Evolutionary conservation across 2,329 filamentous ascomycete genomes (phyloP).

Genomic region (Plenodomus tracheiphilus): DNA sequence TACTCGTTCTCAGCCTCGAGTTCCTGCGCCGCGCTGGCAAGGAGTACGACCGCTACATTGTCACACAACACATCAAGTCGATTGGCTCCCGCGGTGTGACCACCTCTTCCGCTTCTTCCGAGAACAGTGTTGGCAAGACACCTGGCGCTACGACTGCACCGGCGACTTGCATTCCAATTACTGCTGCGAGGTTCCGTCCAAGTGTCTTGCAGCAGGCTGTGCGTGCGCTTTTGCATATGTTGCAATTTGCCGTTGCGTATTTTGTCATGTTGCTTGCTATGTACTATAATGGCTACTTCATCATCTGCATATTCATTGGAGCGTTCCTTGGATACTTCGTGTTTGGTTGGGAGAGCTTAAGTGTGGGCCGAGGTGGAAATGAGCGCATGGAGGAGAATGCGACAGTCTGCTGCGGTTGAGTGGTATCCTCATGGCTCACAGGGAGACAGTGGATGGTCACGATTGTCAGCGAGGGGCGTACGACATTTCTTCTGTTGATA

Average conservation of each 20-base stretch:
- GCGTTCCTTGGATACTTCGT: constrained; percentile 42
- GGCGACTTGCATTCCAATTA: constrained; percentile 1
- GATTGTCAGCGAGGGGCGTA: too few relatives aligned
- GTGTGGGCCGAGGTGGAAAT: constrained; percentile 21
- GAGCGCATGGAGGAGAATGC: constrained; percentile 41
- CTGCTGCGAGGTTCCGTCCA: constrained; percentile 51
- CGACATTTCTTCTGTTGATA: too few relatives aligned
- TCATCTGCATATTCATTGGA: constrained; percentile 51
- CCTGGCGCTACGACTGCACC: constrained; percentile 6
- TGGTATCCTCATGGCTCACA: neutral
- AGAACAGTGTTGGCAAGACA: constrained; percentile 16
- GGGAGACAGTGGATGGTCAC: neutral
- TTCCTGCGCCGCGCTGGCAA: constrained; percentile 70
- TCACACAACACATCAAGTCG: constrained; percentile 54
- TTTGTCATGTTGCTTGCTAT: constrained; percentile 75
- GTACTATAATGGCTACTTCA: constrained; percentile 73
- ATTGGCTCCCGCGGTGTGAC: constrained; percentile 5
- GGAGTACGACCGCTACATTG: constrained; percentile 72
- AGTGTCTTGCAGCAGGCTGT: constrained; percentile 69
- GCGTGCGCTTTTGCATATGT: constrained; percentile 70
- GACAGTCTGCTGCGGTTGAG: constrained; percentile 42
- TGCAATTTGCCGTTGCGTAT: constrained; percentile 77
- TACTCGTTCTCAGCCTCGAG: constrained; percentile 73
- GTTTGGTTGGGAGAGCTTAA: constrained; percentile 43
- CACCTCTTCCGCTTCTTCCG: constrained; percentile 20